Evolutionary conservation across 2,329 filamentous ascomycete species (phyloP).

Genomic region (Nannizziopsis barbatae): DNA sequence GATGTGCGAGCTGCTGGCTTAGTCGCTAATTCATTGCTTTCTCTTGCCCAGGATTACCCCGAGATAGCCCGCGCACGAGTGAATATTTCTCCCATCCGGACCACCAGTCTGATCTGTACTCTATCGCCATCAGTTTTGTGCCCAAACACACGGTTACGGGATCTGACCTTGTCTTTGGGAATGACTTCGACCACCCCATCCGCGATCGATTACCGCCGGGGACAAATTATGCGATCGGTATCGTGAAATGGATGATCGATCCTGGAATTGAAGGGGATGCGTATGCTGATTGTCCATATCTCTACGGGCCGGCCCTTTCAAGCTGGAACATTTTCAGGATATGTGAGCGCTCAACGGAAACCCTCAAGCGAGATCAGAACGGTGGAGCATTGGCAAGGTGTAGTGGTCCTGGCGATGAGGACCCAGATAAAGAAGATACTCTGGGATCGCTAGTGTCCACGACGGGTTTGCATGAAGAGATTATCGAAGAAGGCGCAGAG

Average conservation of each 20-base stretch:
- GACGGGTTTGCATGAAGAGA: slow-evolving; percentile 39
- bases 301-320: slow-evolving; percentile 72
- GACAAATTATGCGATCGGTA: slow-evolving; percentile 70
- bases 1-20: not conserved
- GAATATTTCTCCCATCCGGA: slow-evolving; percentile 64
- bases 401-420: not conserved
- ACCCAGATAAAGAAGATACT: no score
- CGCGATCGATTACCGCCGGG: slow-evolving; percentile 75
- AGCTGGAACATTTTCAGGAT: slow-evolving; percentile 68
- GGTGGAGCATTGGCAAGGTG: not conserved
- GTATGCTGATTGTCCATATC: slow-evolving; percentile 71
- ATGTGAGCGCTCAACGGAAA: slow-evolving; percentile 36
- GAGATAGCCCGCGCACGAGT: slow-evolving; percentile 55
- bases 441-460: slow-evolving; percentile 9
- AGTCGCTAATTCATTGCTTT: not conserved
- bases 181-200: slow-evolving; percentile 89
- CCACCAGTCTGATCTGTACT: slow-evolving; percentile 71
- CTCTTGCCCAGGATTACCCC: slow-evolving; percentile 34
- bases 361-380: slow-evolving; percentile 8
- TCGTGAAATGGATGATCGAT: slow-evolving; percentile 85
- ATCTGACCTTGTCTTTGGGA: slow-evolving; percentile 75
- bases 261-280: slow-evolving; percentile 83
- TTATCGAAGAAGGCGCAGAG: slow-evolving; percentile 57
- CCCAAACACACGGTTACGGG: slow-evolving; percentile 58
- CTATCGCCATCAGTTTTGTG: slow-evolving; percentile 65